These are phyloP conservation scores for Fonsecaea monophora DNA, from an alignment of 2,329 filamentous ascomycete genomes.

Conservation along the genomic window DNA sequence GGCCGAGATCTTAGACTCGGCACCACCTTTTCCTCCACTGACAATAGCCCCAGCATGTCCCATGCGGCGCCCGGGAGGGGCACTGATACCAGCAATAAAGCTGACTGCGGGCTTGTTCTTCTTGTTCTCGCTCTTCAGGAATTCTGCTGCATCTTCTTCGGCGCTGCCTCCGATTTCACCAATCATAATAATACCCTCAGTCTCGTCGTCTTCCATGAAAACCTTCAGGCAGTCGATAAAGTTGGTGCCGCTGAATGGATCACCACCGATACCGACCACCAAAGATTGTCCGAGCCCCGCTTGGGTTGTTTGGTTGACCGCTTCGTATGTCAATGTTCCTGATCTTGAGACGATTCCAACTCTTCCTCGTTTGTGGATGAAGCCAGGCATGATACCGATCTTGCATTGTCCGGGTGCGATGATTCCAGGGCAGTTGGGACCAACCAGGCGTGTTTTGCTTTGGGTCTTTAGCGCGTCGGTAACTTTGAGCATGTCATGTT, in stretches of 20 bases:
- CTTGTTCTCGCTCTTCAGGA: constrained; percentile 89
- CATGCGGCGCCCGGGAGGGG: constrained; percentile 95
- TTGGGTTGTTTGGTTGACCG: constrained; percentile 99
- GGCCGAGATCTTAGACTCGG: constrained; percentile 96
- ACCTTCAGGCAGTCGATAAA: constrained; percentile 99
- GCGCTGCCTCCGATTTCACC: constrained; percentile 97
- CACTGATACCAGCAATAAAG: constrained; percentile 98
- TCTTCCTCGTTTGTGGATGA: constrained; percentile 99
- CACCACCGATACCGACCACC: constrained; percentile 96
- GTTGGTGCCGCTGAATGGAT: constrained; percentile 98
- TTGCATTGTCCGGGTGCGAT: constrained; percentile 96
- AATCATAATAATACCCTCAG: constrained; percentile 99
- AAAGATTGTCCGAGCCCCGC: constrained; percentile 96
- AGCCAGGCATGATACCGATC: constrained; percentile 99
- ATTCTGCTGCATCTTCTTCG: constrained; percentile 97
- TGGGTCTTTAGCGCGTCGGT: constrained; percentile 98
- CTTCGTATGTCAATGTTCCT: constrained; percentile 98
- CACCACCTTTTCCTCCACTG: constrained; percentile 94
- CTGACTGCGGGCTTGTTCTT: constrained; percentile 94
- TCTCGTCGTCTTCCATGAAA: constrained; percentile 94
- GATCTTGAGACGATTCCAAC: constrained; percentile 98
- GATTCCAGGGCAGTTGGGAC: constrained; percentile 95
- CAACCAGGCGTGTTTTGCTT: constrained; percentile 93
- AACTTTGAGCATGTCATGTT: constrained; percentile 50
- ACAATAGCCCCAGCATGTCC: constrained; percentile 99